Evolutionary conservation across 495 filamentous ascomycete genomes (phyloP).

Genomic region (Aspergillus coremiiformis): DNA sequence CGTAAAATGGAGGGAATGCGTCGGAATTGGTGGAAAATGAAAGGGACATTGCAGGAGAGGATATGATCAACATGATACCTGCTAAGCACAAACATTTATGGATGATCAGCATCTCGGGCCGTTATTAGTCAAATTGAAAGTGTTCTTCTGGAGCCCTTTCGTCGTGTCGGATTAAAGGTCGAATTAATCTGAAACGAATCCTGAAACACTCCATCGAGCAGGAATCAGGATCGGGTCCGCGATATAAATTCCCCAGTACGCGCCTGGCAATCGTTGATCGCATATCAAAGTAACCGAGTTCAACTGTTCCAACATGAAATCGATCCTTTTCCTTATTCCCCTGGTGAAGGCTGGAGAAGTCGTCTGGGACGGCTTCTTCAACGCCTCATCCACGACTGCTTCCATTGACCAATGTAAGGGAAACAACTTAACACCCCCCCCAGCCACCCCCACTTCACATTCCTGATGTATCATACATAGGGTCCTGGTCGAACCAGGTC

Average conservation of each 20-base stretch:
- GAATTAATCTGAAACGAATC: not conserved
- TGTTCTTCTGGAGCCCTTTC: not conserved
- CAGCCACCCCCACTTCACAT: too few relatives aligned
- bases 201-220: not conserved
- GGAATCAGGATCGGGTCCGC: not conserved
- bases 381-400: slow-evolving; percentile 13
- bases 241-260: not conserved
- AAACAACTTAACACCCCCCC: too few relatives aligned
- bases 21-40: not conserved
- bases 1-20: not conserved
- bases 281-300: not conserved
- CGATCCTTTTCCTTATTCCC: slow-evolving; percentile 10
- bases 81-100: not conserved
- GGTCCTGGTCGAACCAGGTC: slow-evolving; percentile 60
- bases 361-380: slow-evolving; percentile 25
- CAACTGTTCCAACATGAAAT: slow-evolving; percentile 12
- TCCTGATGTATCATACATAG: slow-evolving; percentile 25
- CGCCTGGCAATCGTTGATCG: not conserved
- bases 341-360: slow-evolving; percentile 18
- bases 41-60: not conserved
- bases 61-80: not conserved
- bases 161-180: not conserved
- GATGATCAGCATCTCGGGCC: slow-evolving; percentile 1
- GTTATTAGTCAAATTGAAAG: not conserved
- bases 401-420: slow-evolving; percentile 21